A percentile compares a stretch with the other conserved stretches of the same genome.
Evolutionary conservation across 2,329 filamentous ascomycete genomes (phyloP).

Genomic region (Fusarium ramigenum): DNA sequence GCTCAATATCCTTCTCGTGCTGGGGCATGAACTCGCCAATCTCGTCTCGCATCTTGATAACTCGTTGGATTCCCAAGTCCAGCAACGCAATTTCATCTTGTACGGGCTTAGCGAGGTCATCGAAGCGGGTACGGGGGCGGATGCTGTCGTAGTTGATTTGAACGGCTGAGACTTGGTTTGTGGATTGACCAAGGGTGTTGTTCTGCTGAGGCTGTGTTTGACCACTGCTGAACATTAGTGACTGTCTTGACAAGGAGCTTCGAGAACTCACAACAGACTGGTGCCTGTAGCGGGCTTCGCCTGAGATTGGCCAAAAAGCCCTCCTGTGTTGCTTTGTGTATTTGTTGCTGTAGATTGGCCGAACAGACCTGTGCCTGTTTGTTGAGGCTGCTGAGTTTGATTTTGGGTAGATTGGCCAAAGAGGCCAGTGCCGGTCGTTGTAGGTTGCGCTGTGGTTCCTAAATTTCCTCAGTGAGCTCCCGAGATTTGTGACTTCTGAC

Average conservation of each 20-base stretch:
- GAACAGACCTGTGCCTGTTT: slow-evolving; percentile 44
- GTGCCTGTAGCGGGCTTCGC: slow-evolving; percentile 43
- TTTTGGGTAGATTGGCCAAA: slow-evolving; percentile 40
- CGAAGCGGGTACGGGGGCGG: slow-evolving; percentile 88
- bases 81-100: slow-evolving; percentile 81
- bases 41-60: slow-evolving; percentile 81
- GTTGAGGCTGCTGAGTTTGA: slow-evolving; percentile 35
- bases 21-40: slow-evolving; percentile 74
- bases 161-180: slow-evolving; percentile 72
- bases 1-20: slow-evolving; percentile 59
- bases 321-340: slow-evolving; percentile 38
- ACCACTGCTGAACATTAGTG: slow-evolving; percentile 42
- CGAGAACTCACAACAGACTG: slow-evolving; percentile 47
- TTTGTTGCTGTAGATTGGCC: slow-evolving; percentile 35
- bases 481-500: slow-evolving; percentile 14
- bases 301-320: slow-evolving; percentile 50
- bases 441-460: slow-evolving; percentile 18
- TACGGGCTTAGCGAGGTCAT: slow-evolving; percentile 84
- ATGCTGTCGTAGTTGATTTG: slow-evolving; percentile 83
- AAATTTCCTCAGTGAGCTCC: slow-evolving; percentile 38
- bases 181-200: slow-evolving; percentile 45
- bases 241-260: neutral
- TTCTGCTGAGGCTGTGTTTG: slow-evolving; percentile 44
- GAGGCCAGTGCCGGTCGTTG: slow-evolving; percentile 33
- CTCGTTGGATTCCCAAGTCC: slow-evolving; percentile 81